These are phyloP conservation scores for Pseudocercospora macadamiae DNA, from an alignment of 2,329 filamentous ascomycete species.

Conservation along the genomic window DNA sequence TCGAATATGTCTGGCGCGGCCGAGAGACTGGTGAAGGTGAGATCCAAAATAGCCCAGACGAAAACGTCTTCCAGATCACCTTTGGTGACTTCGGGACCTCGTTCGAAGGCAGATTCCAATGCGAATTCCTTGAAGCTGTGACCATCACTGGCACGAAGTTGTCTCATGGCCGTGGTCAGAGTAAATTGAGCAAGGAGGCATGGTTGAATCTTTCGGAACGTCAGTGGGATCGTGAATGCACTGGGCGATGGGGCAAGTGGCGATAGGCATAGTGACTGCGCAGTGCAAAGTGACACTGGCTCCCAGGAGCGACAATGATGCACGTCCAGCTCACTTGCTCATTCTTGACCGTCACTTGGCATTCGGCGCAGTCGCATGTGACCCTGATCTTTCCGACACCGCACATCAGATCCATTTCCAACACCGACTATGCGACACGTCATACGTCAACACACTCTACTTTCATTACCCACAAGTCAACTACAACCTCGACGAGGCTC, in stretches of 20 bases:
- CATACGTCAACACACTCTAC: too few species aligned
- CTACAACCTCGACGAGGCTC: too few species aligned
- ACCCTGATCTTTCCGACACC: too few species aligned
- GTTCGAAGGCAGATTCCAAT: constrained; percentile 13
- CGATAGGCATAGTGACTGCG: too few species aligned
- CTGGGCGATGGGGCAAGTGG: not conserved
- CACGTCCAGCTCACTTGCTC: too few species aligned
- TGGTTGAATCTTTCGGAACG: constrained; percentile 14
- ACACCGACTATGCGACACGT: too few species aligned
- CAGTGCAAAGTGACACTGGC: too few species aligned
- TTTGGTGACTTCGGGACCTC: constrained; percentile 11
- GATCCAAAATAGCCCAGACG: constrained; percentile 9
- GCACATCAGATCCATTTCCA: too few species aligned
- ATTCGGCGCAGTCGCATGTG: too few species aligned
- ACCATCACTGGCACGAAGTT: constrained; percentile 13
- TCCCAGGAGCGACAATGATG: too few species aligned
- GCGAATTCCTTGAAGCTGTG: constrained; percentile 1
- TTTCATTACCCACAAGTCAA: too few species aligned
- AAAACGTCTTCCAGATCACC: not conserved
- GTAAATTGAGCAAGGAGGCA: constrained; percentile 1
- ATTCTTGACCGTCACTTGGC: too few species aligned
- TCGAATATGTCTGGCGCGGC: constrained; percentile 17
- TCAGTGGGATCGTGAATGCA: constrained; percentile 10
- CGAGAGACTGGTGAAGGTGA: constrained; percentile 19
- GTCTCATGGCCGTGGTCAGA: constrained; percentile 5